Evolutionary conservation across 2,329 filamentous ascomycete genomes (phyloP).

Genomic region (Cladophialophora immunda): DNA sequence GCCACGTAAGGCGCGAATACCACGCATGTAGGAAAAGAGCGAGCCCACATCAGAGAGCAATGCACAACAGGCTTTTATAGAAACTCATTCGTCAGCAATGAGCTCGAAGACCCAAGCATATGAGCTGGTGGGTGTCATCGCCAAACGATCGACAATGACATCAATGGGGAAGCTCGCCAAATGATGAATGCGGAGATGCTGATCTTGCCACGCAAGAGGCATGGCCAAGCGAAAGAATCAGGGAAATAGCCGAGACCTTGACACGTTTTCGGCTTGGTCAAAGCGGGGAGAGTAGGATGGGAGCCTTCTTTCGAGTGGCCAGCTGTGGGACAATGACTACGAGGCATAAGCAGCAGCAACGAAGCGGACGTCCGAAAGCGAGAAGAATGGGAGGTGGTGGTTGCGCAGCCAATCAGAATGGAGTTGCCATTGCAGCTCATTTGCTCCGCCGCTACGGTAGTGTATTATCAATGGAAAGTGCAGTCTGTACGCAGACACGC

Average conservation of each 20-base stretch:
- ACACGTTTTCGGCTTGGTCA: not conserved
- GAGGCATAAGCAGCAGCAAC: not conserved
- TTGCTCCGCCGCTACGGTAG: not conserved
- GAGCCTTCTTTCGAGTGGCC: not conserved
- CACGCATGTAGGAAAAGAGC: conserved; percentile 5
- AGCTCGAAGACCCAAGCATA: not conserved
- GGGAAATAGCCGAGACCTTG: conserved; percentile 8
- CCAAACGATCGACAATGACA: conserved; percentile 23
- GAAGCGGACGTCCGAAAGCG: not conserved
- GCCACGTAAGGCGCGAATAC: not conserved
- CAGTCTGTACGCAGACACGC: not conserved
- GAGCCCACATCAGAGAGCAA: not conserved
- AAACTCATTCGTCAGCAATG: conserved; percentile 7
- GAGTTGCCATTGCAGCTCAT: not conserved
- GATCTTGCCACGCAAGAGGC: conserved; percentile 22
- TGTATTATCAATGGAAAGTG: not conserved
- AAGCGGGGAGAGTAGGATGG: not conserved
- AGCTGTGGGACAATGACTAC: not conserved
- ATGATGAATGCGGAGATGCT: conserved; percentile 24
- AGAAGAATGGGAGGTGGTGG: not conserved
- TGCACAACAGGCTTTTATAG: conserved; percentile 11
- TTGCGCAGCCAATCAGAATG: conserved; percentile 5
- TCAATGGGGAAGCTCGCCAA: conserved; percentile 21
- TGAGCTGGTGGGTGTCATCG: not conserved
- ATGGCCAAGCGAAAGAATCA: conserved; percentile 28